Evolutionary conservation across 2,329 filamentous ascomycete species (phyloP), one percentile per base, ranked within the genome.

Genomic region (Apiospora malaysiana): DNA sequence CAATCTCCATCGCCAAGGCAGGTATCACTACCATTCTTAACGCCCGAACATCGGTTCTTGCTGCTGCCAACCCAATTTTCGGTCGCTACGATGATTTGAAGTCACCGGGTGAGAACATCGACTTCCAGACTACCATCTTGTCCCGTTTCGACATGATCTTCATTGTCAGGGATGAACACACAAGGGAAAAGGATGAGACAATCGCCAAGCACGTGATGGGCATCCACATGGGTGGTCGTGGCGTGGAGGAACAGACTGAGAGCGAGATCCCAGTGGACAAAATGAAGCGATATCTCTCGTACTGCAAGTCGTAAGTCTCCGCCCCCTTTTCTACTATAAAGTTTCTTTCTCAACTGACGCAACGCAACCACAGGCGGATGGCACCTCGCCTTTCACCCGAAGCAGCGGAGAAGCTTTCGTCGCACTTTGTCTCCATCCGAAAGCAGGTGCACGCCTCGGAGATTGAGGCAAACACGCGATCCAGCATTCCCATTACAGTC

Each of bases 91-190:
- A 99, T 81, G 96, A 99, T 78, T 92, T 99, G 86, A 98, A 98
- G 82, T 94, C 93, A 0, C 96, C 96, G 0, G 96, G 96, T 72
- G 96, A 99, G 82, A 99, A 99, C 80, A 99, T 99, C 75, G 96
- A 99, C 82, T 99, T 99, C 83, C 96, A 99, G 79, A 99, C 96
- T 0, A 99, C 96, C 4, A 98, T 99, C 78, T 81, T 99, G 75
- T 98, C 95, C 2, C 93, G 96, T 88, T 99, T 99, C 81, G 96
- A 99, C 82, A 98, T 99, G 94, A 98, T 99, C 75, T 99, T 98
- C 85, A 98, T 99, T 75, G 95, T 99, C 73, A 94, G 93, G 76
- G 96, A 99, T 81, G 94, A 97, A 73, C 96, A 99, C 81, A 94
- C 95, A 73, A 89, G 94, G 63, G 92, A 90, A 71, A 93, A 95